Conservation (phyloP, 148 eudicot genomes). For the Vaccinium vitisidaea region DNA sequence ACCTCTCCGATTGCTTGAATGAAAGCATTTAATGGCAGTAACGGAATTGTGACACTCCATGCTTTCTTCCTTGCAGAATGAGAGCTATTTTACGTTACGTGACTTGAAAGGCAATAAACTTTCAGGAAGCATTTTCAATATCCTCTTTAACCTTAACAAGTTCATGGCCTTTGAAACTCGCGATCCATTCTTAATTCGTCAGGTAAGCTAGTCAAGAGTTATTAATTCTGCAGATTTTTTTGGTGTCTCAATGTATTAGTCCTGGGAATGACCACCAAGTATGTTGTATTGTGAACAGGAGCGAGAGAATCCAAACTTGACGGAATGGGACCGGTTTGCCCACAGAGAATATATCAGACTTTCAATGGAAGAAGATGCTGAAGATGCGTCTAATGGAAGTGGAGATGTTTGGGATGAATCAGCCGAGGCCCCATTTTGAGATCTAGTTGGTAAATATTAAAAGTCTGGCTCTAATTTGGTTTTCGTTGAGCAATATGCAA, state of each 20-base stretch:
- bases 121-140: constrained; percentile 84
- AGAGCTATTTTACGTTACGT: constrained; percentile 68
- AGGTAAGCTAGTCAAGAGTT: constrained; percentile 46
- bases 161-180: constrained; percentile 99
- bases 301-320: constrained; percentile 89
- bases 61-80: constrained; percentile 54
- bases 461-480: neutral
- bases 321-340: constrained; percentile 99
- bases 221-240: neutral
- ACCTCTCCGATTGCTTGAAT: neutral
- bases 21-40: neutral
- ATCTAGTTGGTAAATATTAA: constrained; percentile 20
- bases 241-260: neutral
- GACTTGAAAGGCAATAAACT: constrained; percentile 86
- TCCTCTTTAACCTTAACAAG: constrained; percentile 92
- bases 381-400: constrained; percentile 97
- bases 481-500: neutral
- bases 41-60: neutral
- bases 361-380: constrained; percentile 99
- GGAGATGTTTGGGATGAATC: constrained; percentile 99
- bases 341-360: constrained; percentile 96
- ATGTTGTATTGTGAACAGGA: constrained; percentile 51
- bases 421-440: constrained; percentile 92
- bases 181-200: constrained; percentile 95
- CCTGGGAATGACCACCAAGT: neutral